Percentiles rank a stretch among this genome's conserved stretches.
Evolutionary conservation across 1,284 basidiomycete species (phyloP).

Genomic region (Naganishia cerealis): DNA sequence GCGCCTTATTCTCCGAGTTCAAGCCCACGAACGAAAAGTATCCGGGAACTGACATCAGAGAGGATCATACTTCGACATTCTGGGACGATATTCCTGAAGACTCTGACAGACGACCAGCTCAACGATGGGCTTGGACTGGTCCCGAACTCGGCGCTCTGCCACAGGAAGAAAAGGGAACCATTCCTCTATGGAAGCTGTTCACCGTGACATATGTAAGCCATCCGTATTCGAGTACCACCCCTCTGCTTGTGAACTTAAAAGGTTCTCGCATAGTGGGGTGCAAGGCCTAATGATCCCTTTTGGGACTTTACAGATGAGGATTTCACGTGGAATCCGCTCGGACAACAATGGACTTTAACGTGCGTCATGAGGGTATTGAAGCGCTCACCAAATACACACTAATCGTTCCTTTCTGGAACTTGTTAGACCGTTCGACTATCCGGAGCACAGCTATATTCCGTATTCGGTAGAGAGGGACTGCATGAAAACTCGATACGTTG

Average conservation of each 20-base stretch:
- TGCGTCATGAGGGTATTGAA: conserved; percentile 26
- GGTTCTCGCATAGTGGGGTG: conserved; percentile 41
- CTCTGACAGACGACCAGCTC: conserved; percentile 13
- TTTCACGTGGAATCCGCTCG: conserved; percentile 49
- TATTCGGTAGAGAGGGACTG: conserved; percentile 49
- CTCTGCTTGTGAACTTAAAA: neutral
- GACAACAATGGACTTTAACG: conserved; percentile 47
- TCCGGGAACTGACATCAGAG: conserved; percentile 23
- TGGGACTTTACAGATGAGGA: conserved; percentile 42
- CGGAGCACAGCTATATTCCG: conserved; percentile 44
- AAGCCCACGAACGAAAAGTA: conserved; percentile 37
- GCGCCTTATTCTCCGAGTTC: conserved; percentile 46
- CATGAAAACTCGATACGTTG: conserved; percentile 37
- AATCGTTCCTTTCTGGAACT: neutral
- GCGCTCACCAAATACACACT: neutral
- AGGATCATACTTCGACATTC: conserved; percentile 29
- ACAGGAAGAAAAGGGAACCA: conserved; percentile 42
- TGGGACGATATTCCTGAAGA: conserved; percentile 32
- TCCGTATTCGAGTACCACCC: neutral
- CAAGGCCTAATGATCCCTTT: conserved; percentile 40
- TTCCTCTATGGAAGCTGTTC: conserved; percentile 47
- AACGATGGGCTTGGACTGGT: conserved; percentile 31
- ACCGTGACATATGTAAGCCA: conserved; percentile 47
- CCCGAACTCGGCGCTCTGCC: conserved; percentile 40
- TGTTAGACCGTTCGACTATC: conserved; percentile 44